Conservation (phyloP, 257 asterid genomes). For the Coffea canephora region DNA sequence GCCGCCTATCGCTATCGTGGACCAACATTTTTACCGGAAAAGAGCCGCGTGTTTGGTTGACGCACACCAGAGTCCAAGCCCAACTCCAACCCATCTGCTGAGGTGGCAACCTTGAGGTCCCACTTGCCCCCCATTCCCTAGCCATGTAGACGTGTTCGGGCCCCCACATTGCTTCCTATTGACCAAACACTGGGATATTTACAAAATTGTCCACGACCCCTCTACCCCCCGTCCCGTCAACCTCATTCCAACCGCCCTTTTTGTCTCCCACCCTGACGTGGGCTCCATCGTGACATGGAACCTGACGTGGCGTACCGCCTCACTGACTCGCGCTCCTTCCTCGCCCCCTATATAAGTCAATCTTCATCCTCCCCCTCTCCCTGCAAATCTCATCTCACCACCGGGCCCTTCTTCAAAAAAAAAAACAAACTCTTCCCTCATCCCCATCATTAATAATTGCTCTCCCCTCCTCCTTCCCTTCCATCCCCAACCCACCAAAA, state of each 20-base stretch:
- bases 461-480: neutral
- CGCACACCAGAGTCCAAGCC: conserved; percentile 35
- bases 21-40: conserved; percentile 70
- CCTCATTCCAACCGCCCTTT: conserved; percentile 28
- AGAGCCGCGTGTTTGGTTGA: conserved; percentile 56
- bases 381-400: conserved; percentile 10
- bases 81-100: conserved; percentile 31
- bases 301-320: conserved; percentile 37
- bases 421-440: neutral
- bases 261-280: conserved; percentile 26
- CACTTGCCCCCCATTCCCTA: conserved; percentile 29
- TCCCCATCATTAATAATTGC: neutral
- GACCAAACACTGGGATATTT: conserved; percentile 20
- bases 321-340: conserved; percentile 8
- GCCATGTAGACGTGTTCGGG: conserved; percentile 31
- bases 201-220: conserved; percentile 39
- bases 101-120: conserved; percentile 47
- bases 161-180: conserved; percentile 32
- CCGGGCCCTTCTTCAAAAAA: neutral
- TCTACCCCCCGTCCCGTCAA: conserved; percentile 37
- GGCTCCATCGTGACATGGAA: conserved; percentile 43
- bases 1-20: conserved; percentile 64
- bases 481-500: neutral
- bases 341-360: conserved; percentile 45
- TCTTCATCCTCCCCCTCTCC: conserved; percentile 28